Evolutionary conservation across 306 rosid genomes (phyloP).

Genomic region (Vigna mungo): DNA sequence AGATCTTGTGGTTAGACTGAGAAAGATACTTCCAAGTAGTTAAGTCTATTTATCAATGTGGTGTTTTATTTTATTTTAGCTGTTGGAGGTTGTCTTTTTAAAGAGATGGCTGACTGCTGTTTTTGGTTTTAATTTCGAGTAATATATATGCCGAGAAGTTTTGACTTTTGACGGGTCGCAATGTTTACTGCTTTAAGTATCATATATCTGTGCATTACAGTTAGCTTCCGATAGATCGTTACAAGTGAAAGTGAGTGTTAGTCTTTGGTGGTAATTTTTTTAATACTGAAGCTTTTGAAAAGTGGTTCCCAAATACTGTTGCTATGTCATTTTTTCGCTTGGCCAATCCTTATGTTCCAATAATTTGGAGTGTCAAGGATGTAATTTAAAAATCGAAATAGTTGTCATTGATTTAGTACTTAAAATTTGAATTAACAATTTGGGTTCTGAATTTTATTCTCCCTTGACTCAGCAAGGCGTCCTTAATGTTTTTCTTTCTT

Average conservation of each 20-base stretch:
- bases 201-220: background rate
- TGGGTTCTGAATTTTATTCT: too few relatives aligned
- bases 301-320: background rate
- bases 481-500: too few relatives aligned
- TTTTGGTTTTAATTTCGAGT: constrained; percentile 13
- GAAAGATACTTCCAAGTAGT: constrained; percentile 32
- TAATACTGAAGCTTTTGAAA: background rate
- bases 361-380: too few relatives aligned
- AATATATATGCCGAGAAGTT: constrained; percentile 10
- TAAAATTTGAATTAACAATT: too few relatives aligned
- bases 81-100: constrained; percentile 25
- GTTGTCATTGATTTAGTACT: too few relatives aligned
- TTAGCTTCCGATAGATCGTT: background rate
- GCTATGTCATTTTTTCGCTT: too few relatives aligned
- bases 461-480: too few relatives aligned
- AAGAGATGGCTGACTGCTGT: constrained; percentile 23
- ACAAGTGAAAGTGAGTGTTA: background rate
- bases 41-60: background rate
- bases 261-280: background rate
- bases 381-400: too few relatives aligned
- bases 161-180: background rate
- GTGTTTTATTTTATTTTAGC: background rate
- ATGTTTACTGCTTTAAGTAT: background rate
- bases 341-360: too few relatives aligned
- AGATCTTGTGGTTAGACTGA: constrained; percentile 18